Base-by-base conservation (phyloP, 805 yeast species). In the Starmerella lactis-condensi region DNA sequence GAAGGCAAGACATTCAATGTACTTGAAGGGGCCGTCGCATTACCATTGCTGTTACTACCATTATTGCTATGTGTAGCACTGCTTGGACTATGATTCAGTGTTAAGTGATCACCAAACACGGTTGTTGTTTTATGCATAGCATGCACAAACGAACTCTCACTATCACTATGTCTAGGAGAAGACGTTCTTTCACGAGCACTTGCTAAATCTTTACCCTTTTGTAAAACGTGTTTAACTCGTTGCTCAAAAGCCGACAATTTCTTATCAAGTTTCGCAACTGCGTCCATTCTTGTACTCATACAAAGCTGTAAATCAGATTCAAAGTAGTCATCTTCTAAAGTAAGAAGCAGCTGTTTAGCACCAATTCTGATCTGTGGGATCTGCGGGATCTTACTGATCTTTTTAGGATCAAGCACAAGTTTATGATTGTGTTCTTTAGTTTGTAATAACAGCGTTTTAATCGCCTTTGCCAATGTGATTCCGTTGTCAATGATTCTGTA, bases 241-340 rank as follows among this genome's bases (percentile, higher is more conserved):
- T 26, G 12, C 22, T 37, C 46, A 14, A 42, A 28, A 24, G n/a
- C 7, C 4, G 26, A 32, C 18, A 36, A 20, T 33, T 36, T 38
- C 10, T 31, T 33, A 10, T 30, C 18, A 8, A 41, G 33, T 12
- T 23, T 23, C n/a, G 19, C 28, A 5, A 26, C 30, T 5, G 51
- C 60, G 6, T 42, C 37, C 28, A 36, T 28, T 1, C 92, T 92
- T 8, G 75, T 59, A 42, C 73, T 72, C 44, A 64, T 71, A 17
- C 74, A 67, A 45, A 67, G 58, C 15, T 68, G 64, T 28, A 83
- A 54, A 43, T 78, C 72, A 6, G 71, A 60, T 51, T 85, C 96
- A 50, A 83, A 82, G 6, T 92, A 85, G 52, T 85, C 95, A 50
- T 78, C 92, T 34, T 78, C 93, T 39, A 82, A 60, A 16, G 74